Conservation (phyloP, 1,284 basidiomycete genomes). For the Ustilago hordei region DNA sequence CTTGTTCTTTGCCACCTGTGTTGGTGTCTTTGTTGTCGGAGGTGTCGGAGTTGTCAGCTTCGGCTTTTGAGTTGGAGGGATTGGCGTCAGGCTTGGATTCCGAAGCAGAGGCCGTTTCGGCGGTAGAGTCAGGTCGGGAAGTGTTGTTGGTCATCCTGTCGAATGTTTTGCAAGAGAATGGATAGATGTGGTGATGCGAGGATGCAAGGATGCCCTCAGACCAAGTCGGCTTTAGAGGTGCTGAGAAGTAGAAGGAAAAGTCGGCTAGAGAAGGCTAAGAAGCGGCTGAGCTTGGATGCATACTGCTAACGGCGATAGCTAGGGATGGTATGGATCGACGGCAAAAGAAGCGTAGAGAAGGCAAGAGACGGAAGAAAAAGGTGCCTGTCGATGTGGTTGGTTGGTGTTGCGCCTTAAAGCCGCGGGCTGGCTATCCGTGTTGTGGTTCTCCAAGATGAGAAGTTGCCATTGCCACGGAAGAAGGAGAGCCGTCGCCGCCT, state of each 20-base stretch:
- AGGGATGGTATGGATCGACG: background rate
- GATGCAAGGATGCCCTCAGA: background rate
- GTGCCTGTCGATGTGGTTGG: background rate
- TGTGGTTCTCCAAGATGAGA: background rate
- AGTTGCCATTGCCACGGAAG: background rate
- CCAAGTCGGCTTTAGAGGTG: background rate
- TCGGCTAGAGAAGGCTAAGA: background rate
- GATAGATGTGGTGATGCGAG: background rate
- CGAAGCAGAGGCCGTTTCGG: constrained; percentile 9
- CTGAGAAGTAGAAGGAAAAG: background rate
- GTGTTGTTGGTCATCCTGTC: constrained; percentile 20
- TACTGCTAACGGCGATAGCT: background rate
- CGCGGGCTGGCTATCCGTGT: background rate
- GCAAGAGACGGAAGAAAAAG: background rate
- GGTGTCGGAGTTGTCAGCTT: constrained; percentile 16
- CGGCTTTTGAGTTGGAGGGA: background rate
- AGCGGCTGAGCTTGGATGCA: background rate
- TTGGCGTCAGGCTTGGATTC: constrained; percentile 7
- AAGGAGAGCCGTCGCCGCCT: background rate
- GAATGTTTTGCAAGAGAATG: background rate
- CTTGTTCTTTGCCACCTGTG: constrained; percentile 17
- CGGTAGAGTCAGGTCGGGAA: constrained; percentile 1
- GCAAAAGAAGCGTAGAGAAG: background rate
- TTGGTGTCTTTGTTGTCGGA: constrained; percentile 20
- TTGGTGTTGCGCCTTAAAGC: background rate